Percentiles rank a stretch among this genome's conserved stretches.
These are phyloP conservation scores for Pezicula neosporulosa DNA, from an alignment of 2,329 filamentous ascomycete genomes.

Conservation along the genomic window DNA sequence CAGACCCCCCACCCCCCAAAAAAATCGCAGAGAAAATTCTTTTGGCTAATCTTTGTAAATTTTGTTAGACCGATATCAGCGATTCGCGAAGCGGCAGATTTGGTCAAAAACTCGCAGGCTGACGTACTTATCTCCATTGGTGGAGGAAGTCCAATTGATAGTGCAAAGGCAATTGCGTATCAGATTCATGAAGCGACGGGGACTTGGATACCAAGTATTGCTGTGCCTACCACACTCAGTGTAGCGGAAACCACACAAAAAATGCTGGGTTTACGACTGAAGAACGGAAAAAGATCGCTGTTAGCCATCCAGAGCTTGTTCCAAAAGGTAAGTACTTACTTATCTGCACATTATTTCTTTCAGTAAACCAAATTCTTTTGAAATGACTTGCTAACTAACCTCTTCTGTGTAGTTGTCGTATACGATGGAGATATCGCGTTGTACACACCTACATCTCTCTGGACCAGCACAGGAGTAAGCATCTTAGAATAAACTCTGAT, in stretches of 20 bases:
- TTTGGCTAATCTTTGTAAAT: too few species aligned
- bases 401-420: constrained; percentile 35
- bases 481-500: too few species aligned
- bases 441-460: constrained; percentile 46
- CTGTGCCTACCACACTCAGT: constrained; percentile 45
- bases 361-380: too few species aligned
- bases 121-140: constrained; percentile 54
- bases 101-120: constrained; percentile 41
- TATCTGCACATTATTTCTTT: neutral
- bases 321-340: constrained; percentile 29
- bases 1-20: too few species aligned
- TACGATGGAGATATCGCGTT: constrained; percentile 49
- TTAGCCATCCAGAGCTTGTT: constrained; percentile 37
- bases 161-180: constrained; percentile 42
- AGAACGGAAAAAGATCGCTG: constrained; percentile 45
- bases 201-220: constrained; percentile 40
- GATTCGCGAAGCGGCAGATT: constrained; percentile 46
- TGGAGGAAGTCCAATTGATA: constrained; percentile 52
- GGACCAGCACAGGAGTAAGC: constrained; percentile 42
- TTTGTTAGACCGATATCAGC: constrained; percentile 40
- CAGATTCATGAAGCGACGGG: constrained; percentile 35
- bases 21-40: too few species aligned
- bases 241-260: constrained; percentile 51
- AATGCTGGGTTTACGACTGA: constrained; percentile 47
- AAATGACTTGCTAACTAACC: too few species aligned